Evolutionary conservation across 2,329 filamentous ascomycete genomes (phyloP).

Genomic region (Botrytis medusae): DNA sequence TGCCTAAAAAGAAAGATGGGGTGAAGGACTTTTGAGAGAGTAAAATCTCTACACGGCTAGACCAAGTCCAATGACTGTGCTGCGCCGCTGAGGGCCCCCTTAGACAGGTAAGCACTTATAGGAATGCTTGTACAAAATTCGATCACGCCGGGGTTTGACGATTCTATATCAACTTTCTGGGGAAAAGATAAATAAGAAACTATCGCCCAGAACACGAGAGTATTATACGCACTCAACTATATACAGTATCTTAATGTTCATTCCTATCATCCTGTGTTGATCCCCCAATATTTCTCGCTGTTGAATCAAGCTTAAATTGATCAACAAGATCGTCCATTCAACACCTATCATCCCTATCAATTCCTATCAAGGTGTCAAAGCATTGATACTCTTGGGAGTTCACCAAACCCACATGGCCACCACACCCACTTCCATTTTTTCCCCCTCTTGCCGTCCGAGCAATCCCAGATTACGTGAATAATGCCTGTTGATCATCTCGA

Average conservation of each 20-base stretch:
- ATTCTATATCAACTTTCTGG: too few species aligned
- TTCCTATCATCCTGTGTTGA: background rate
- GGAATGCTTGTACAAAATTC: background rate
- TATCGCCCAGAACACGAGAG: background rate
- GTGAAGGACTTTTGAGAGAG: background rate
- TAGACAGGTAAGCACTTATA: background rate
- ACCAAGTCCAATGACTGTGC: background rate
- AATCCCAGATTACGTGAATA: background rate
- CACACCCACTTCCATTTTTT: background rate
- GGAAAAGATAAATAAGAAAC: background rate
- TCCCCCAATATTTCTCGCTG: background rate
- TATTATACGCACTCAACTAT: background rate
- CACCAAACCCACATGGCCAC: background rate
- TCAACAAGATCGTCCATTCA: constrained; percentile 10
- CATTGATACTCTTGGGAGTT: constrained; percentile 1
- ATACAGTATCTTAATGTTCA: background rate
- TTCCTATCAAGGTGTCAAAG: background rate
- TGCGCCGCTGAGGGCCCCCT: background rate
- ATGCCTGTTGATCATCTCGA: constrained; percentile 4
- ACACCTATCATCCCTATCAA: background rate
- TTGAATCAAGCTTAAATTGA: constrained; percentile 21
- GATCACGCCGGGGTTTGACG: background rate
- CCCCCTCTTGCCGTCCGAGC: background rate
- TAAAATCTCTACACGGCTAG: background rate
- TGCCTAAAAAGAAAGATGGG: background rate